A percentile compares a stretch with the other conserved stretches of the same genome.
Evolutionary conservation across 2,329 filamentous ascomycete genomes (phyloP).

Genomic region (Rhexocercosporidium sp.): DNA sequence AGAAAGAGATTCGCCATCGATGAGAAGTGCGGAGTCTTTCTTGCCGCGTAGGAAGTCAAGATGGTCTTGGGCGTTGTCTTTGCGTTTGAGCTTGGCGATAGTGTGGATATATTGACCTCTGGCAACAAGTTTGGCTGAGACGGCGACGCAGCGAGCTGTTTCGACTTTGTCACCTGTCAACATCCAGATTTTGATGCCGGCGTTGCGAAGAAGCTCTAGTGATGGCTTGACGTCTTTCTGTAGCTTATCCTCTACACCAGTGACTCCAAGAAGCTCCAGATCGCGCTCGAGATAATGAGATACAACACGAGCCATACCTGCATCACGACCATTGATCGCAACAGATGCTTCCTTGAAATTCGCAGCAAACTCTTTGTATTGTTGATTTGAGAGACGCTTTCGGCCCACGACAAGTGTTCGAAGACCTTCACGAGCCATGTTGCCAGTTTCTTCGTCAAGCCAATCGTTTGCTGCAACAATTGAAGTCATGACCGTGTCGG

Average conservation of each 20-base stretch:
- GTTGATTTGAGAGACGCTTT: conserved; percentile 77
- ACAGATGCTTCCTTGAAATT: conserved; percentile 82
- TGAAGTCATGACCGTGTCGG: conserved; percentile 96
- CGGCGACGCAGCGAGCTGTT: conserved; percentile 93
- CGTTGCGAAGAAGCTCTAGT: conserved; percentile 91
- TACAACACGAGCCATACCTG: conserved; percentile 80
- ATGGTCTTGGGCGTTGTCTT: conserved; percentile 84
- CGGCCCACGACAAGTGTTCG: conserved; percentile 95
- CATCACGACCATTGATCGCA: conserved; percentile 79
- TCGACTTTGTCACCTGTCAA: conserved; percentile 98
- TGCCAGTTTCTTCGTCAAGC: conserved; percentile 98
- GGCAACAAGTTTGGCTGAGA: conserved; percentile 91
- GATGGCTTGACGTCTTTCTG: conserved; percentile 96
- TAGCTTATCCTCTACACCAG: conserved; percentile 95
- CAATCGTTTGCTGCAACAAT: conserved; percentile 97
- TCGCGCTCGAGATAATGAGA: conserved; percentile 83
- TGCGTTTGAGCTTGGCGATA: conserved; percentile 81
- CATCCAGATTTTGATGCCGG: conserved; percentile 99
- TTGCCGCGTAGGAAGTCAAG: conserved; percentile 89
- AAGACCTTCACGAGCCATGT: conserved; percentile 97
- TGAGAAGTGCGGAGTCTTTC: conserved; percentile 84
- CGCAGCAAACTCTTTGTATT: conserved; percentile 80
- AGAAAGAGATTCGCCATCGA: conserved; percentile 89
- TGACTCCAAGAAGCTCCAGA: conserved; percentile 93
- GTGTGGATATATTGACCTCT: conserved; percentile 96